These are phyloP conservation scores for Viola pubescens DNA, from an alignment of 441 rosid species.

Conservation along the genomic window DNA sequence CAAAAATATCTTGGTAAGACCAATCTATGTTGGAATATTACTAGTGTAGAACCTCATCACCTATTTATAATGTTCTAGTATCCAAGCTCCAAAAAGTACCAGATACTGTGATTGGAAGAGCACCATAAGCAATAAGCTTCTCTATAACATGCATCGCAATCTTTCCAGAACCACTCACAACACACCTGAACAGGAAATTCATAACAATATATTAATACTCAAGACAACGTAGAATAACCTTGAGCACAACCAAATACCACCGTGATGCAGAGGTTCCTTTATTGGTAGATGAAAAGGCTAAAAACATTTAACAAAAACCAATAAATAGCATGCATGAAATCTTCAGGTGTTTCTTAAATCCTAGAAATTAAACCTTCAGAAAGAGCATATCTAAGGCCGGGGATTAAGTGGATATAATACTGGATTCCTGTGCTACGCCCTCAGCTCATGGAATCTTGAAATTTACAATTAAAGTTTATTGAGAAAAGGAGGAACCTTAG, in stretches of 20 bases:
- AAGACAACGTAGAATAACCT: neutral
- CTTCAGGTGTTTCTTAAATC: neutral
- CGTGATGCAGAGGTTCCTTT: neutral
- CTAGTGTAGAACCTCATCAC: too few relatives aligned
- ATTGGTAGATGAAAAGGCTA: neutral
- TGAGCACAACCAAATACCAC: neutral
- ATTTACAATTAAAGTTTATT: conserved; percentile 1
- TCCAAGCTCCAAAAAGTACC: conserved; percentile 33
- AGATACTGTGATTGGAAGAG: conserved; percentile 83
- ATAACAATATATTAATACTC: conserved; percentile 1
- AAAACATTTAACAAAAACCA: neutral
- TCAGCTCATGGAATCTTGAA: neutral
- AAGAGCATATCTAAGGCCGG: neutral
- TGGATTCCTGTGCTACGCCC: neutral
- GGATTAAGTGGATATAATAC: neutral
- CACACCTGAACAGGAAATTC: conserved; percentile 55
- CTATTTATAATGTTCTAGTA: too few relatives aligned
- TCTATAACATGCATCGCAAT: conserved; percentile 97
- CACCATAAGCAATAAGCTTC: conserved; percentile 95
- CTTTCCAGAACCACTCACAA: conserved; percentile 96
- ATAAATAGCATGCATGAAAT: neutral
- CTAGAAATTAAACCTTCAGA: conserved; percentile 4
- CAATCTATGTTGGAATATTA: too few relatives aligned
- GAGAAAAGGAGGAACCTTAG: conserved; percentile 48
- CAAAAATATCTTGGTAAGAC: too few relatives aligned